A percentile compares a stretch with the other conserved stretches of the same genome.
Evolutionary conservation across 83 land plant species (phyloP).

Genomic region (Diphasiastrum complanatum): DNA sequence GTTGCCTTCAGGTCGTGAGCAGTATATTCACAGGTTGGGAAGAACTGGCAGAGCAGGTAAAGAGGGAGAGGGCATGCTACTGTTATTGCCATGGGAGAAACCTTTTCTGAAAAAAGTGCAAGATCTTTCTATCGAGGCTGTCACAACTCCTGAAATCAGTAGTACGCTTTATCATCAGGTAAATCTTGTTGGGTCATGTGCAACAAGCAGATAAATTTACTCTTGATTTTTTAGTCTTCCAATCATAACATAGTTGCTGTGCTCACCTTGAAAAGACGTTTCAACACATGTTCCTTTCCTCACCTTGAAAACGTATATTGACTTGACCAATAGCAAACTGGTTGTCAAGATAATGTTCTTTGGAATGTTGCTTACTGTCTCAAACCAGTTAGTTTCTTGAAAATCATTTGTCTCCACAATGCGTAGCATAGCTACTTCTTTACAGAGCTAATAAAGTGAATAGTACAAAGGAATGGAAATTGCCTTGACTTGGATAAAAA

Average conservation of each 20-base stretch:
- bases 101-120: slow-evolving; percentile 23
- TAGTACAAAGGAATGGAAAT: too few relatives aligned
- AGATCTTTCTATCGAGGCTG: slow-evolving; percentile 18
- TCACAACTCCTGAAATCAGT: not conserved
- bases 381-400: too few relatives aligned
- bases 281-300: too few relatives aligned
- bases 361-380: too few relatives aligned
- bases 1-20: slow-evolving; percentile 65
- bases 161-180: slow-evolving; percentile 13
- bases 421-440: too few relatives aligned
- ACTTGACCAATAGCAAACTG: too few relatives aligned
- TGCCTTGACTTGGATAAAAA: too few relatives aligned
- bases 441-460: too few relatives aligned
- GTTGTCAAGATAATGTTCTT: too few relatives aligned
- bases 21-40: slow-evolving; percentile 75
- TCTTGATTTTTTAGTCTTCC: not conserved
- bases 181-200: not conserved
- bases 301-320: too few relatives aligned
- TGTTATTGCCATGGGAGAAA: slow-evolving; percentile 31
- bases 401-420: too few relatives aligned
- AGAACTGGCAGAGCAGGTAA: slow-evolving; percentile 78
- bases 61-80: slow-evolving; percentile 38
- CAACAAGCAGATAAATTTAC: not conserved
- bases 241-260: not conserved
- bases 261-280: not conserved